phyloP scores from a whole-genome alignment of 768 basidiomycete species.

The Lepiota venenata region DNA sequence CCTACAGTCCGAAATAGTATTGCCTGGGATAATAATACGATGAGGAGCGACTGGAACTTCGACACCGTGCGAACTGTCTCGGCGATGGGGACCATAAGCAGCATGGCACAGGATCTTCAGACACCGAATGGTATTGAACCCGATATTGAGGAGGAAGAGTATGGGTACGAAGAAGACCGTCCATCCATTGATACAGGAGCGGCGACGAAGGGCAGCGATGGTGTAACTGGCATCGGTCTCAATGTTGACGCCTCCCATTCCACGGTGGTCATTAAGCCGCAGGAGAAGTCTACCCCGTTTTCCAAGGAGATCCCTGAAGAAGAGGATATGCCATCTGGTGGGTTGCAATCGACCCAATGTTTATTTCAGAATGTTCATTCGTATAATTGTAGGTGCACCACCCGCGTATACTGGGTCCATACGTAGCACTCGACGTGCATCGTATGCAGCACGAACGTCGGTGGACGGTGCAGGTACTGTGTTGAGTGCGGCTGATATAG shows the following conservation, averaged over 20 bases:
- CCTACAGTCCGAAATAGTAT: slow-evolving; percentile 54
- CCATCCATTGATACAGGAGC: slow-evolving; percentile 58
- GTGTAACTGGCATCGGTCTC: slow-evolving; percentile 42
- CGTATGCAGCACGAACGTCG: slow-evolving; percentile 73
- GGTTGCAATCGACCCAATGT: slow-evolving; percentile 26
- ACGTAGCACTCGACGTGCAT: slow-evolving; percentile 62
- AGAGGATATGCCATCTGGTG: slow-evolving; percentile 43
- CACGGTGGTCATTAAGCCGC: slow-evolving; percentile 65
- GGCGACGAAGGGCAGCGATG: slow-evolving; percentile 66
- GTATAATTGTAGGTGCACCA: slow-evolving; percentile 43
- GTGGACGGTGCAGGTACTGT: slow-evolving; percentile 66
- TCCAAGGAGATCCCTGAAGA: slow-evolving; percentile 24
- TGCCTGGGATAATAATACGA: slow-evolving; percentile 75
- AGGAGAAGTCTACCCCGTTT: slow-evolving; percentile 22
- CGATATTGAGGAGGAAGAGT: slow-evolving; percentile 42
- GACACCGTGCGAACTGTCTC: slow-evolving; percentile 75
- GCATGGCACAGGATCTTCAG: slow-evolving; percentile 62
- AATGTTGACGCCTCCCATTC: slow-evolving; percentile 61
- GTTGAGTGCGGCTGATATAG: slow-evolving; percentile 79
- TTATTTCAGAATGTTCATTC: slow-evolving; percentile 21
- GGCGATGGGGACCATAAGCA: slow-evolving; percentile 76
- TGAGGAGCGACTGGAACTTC: slow-evolving; percentile 95
- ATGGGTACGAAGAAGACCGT: slow-evolving; percentile 40
- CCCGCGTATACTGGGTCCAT: slow-evolving; percentile 75
- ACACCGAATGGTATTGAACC: slow-evolving; percentile 55